Percentiles rank a stretch among this genome's conserved stretches.
Evolutionary conservation across 1,139 yeast species (phyloP).

Genomic region (Taiozyma onychis): DNA sequence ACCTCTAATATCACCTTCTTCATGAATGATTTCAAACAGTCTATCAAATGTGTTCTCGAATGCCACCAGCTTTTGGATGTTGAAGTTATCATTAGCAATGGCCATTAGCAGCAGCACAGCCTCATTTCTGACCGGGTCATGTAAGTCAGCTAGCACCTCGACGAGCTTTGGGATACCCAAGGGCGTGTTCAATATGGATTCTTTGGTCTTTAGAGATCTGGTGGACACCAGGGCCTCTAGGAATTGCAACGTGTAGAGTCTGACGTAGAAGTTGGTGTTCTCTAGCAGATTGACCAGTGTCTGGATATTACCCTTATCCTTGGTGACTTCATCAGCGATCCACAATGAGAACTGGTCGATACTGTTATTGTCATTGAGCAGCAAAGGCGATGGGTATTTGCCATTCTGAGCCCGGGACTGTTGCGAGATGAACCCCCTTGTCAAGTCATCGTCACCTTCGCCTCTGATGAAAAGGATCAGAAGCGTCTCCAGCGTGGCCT

Average conservation of each 20-base stretch:
- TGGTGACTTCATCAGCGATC: constrained; percentile 93
- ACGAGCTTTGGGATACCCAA: constrained; percentile 78
- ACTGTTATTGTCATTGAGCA: constrained; percentile 41
- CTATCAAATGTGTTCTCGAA: constrained; percentile 90
- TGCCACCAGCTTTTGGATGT: constrained; percentile 88
- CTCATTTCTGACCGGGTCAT: constrained; percentile 90
- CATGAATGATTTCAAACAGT: constrained; percentile 68
- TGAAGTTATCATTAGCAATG: constrained; percentile 74
- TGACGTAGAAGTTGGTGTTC: constrained; percentile 64
- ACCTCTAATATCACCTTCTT: constrained; percentile 88
- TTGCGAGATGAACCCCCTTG: constrained; percentile 63
- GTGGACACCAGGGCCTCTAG: constrained; percentile 79
- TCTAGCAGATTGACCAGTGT: constrained; percentile 53
- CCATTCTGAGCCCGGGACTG: constrained; percentile 78
- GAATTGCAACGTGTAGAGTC: constrained; percentile 76
- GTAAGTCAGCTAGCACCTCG: constrained; percentile 56
- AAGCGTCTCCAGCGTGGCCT: constrained; percentile 81
- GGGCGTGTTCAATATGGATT: constrained; percentile 66
- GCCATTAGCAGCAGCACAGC: constrained; percentile 80
- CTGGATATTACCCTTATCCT: constrained; percentile 53
- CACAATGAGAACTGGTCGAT: constrained; percentile 87
- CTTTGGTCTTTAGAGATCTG: constrained; percentile 71
- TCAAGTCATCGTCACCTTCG: constrained; percentile 45
- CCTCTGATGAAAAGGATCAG: constrained; percentile 73
- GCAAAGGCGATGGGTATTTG: constrained; percentile 75